phyloP scores from a whole-genome alignment of 768 basidiomycete species.

The Boletales sp. region DNA sequence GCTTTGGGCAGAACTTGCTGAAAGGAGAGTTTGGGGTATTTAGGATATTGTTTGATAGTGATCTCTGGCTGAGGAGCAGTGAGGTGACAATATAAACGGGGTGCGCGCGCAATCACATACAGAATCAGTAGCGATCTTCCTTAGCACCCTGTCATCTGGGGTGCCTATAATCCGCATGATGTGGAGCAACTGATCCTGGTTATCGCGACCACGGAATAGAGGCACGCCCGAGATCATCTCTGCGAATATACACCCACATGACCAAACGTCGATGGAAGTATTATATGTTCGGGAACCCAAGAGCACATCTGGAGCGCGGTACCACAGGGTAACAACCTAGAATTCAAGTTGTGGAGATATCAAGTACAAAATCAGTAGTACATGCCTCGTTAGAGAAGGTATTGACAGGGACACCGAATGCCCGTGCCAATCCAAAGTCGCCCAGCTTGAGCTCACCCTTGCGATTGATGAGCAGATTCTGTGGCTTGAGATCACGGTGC shows the following conservation, averaged over 20 bases:
- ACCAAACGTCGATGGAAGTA: conserved; percentile 99
- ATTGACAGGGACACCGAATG: conserved; percentile 98
- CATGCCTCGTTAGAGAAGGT: conserved; percentile 95
- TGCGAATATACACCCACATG: conserved; percentile 97
- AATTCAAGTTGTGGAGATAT: conserved; percentile 1
- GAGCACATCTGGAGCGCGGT: conserved; percentile 96
- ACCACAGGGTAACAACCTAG: conserved; percentile 97
- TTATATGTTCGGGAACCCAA: conserved; percentile 96
- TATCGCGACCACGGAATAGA: conserved; percentile 94
- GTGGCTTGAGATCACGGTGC: conserved; percentile 97
- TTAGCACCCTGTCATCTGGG: conserved; percentile 81
- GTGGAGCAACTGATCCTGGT: conserved; percentile 95
- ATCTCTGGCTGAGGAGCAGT: conserved; percentile 67
- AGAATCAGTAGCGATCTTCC: conserved; percentile 87
- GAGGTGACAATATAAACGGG: conserved; percentile 1
- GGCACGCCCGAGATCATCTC: conserved; percentile 99
- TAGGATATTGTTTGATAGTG: conserved; percentile 77
- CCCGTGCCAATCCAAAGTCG: conserved; percentile 95
- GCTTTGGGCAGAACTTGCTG: conserved; percentile 83
- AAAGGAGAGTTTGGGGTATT: conserved; percentile 82
- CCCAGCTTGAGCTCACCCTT: conserved; percentile 97
- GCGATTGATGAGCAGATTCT: conserved; percentile 95
- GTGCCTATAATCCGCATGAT: conserved; percentile 98
- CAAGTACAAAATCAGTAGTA: background rate
- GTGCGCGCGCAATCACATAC: conserved; percentile 41